A percentile compares a stretch with the other conserved stretches of the same genome.
phyloP scores from a whole-genome alignment of 306 rosid genomes.

The Prunus mongolica region DNA sequence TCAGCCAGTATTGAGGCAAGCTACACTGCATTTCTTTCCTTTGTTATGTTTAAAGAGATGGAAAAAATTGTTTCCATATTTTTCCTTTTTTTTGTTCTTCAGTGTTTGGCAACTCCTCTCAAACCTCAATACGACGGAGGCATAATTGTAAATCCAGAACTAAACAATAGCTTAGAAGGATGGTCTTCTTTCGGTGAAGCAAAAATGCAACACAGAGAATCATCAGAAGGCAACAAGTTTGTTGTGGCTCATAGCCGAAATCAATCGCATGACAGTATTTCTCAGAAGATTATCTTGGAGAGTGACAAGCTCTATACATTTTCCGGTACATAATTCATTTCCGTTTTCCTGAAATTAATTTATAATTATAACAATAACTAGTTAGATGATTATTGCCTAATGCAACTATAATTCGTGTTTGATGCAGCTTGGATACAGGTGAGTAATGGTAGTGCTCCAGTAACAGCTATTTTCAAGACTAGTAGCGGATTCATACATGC shows the following conservation, averaged over 20 bases:
- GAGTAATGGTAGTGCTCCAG: slow-evolving; percentile 29
- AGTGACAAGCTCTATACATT: slow-evolving; percentile 44
- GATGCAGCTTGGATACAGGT: slow-evolving; percentile 55
- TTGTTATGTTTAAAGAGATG: not conserved
- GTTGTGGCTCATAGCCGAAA: slow-evolving; percentile 50
- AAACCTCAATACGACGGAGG: slow-evolving; percentile 74
- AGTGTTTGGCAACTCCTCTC: slow-evolving; percentile 58
- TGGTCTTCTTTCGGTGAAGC: slow-evolving; percentile 54
- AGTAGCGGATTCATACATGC: slow-evolving; percentile 25
- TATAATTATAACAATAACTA: not conserved
- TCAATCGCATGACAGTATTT: slow-evolving; percentile 40
- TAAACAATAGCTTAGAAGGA: slow-evolving; percentile 53
- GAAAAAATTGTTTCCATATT: not conserved
- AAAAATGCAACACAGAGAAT: slow-evolving; percentile 38
- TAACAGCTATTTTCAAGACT: slow-evolving; percentile 53
- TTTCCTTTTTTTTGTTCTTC: not conserved
- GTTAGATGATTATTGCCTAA: not conserved
- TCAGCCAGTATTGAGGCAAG: slow-evolving; percentile 47
- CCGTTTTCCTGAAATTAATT: not conserved
- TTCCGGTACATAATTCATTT: slow-evolving; percentile 42
- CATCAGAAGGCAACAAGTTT: slow-evolving; percentile 44
- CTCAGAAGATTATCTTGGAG: slow-evolving; percentile 43
- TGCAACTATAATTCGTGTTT: not conserved
- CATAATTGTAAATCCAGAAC: slow-evolving; percentile 61
- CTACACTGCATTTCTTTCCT: too few species aligned